Percentiles rank a stretch among this genome's conserved stretches.
phyloP scores from a whole-genome alignment of 1,139 yeast species.

The Scheffersomyces illinoinensis region DNA sequence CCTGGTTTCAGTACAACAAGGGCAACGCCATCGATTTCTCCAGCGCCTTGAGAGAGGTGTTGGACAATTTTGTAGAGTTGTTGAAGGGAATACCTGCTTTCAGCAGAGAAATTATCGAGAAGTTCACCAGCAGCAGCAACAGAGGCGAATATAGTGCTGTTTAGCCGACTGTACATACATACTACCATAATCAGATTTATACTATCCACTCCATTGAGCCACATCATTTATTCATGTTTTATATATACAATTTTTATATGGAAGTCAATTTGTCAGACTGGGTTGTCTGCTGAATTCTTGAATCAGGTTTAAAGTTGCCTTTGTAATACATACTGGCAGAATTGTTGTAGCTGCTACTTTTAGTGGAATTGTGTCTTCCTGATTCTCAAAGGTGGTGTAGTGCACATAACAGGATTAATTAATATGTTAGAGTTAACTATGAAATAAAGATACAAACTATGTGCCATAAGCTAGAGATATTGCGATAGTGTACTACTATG shows the following conservation, averaged over 20 bases:
- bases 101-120: conserved; percentile 64
- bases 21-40: conserved; percentile 54
- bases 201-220: neutral
- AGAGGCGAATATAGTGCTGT: conserved; percentile 95
- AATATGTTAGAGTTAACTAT: neutral
- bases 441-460: neutral
- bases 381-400: neutral
- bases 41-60: conserved; percentile 65
- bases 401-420: neutral
- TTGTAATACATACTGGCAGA: neutral
- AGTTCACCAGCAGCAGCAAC: conserved; percentile 64
- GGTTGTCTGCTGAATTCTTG: neutral
- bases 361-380: too few species aligned
- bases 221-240: neutral
- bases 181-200: neutral
- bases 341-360: neutral
- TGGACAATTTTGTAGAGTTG: conserved; percentile 65
- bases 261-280: neutral
- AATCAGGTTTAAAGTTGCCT: neutral
- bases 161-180: conserved; percentile 23
- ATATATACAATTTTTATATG: too few species aligned
- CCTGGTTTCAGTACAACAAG: conserved; percentile 69
- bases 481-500: neutral
- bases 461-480: neutral
- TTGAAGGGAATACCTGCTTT: conserved; percentile 71